Evolutionary conservation across 2,329 filamentous ascomycete genomes (phyloP).

Genomic region (Cyphellophora attinorum): DNA sequence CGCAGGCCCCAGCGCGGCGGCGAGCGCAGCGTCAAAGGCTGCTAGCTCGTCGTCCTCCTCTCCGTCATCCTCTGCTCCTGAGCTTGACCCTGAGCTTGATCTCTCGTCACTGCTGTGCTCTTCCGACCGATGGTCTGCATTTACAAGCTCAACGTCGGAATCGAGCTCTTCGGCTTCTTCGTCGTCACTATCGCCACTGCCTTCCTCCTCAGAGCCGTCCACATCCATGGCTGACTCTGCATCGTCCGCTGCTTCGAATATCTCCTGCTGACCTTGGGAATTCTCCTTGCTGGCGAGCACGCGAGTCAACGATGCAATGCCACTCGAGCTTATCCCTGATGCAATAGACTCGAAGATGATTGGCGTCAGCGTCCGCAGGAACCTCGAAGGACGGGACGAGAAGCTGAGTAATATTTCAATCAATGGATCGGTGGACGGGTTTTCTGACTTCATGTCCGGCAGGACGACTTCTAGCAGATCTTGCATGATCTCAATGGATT

Average conservation of each 20-base stretch:
- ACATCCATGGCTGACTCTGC: slow-evolving; percentile 43
- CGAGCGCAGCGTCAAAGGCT: slow-evolving; percentile 66
- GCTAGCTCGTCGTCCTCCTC: slow-evolving; percentile 41
- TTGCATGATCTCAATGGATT: slow-evolving; percentile 71
- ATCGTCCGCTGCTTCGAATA: slow-evolving; percentile 66
- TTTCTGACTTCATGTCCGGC: not conserved
- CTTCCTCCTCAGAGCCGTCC: slow-evolving; percentile 30
- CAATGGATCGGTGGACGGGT: slow-evolving; percentile 57
- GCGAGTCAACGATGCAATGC: slow-evolving; percentile 53
- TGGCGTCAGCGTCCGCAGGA: slow-evolving; percentile 78
- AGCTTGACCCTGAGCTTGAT: slow-evolving; percentile 34
- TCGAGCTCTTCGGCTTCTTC: slow-evolving; percentile 27
- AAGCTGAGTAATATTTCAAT: slow-evolving; percentile 88
- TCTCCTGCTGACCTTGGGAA: slow-evolving; percentile 69
- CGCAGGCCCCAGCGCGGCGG: slow-evolving; percentile 66
- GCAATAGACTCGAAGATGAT: slow-evolving; percentile 83
- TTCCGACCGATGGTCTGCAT: slow-evolving; percentile 5
- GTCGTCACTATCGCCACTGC: slow-evolving; percentile 27
- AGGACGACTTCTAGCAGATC: slow-evolving; percentile 62
- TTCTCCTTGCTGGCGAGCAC: slow-evolving; percentile 73
- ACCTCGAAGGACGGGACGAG: slow-evolving; percentile 70
- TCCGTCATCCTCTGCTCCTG: slow-evolving; percentile 37
- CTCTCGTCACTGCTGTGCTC: slow-evolving; percentile 15
- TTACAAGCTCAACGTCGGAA: slow-evolving; percentile 31
- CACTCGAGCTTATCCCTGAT: slow-evolving; percentile 60